These are phyloP conservation scores for Flaveria trinervia DNA, from an alignment of 129 eudicot genomes.

Conservation along the genomic window DNA sequence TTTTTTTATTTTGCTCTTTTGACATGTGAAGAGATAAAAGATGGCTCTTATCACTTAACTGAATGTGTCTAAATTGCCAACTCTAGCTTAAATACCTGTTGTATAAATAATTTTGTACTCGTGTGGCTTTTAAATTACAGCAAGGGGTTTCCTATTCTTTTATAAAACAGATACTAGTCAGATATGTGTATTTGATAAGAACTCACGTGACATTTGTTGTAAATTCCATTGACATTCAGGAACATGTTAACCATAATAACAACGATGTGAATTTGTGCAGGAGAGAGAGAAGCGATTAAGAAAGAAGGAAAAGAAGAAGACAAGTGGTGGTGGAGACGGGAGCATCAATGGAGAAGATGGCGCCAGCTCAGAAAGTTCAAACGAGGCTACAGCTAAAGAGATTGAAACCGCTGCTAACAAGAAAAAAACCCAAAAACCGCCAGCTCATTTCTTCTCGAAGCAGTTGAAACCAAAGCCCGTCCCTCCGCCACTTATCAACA, in stretches of 20 bases:
- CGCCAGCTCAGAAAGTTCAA: conserved; percentile 30
- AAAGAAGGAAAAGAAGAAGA: conserved; percentile 81
- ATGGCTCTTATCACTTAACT: too few species aligned
- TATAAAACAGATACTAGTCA: conserved; percentile 3
- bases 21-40: neutral
- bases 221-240: neutral
- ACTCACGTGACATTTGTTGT: neutral
- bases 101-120: neutral
- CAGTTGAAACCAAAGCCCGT: conserved; percentile 60
- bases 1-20: neutral
- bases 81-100: neutral
- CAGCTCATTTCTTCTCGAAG: conserved; percentile 35
- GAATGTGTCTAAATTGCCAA: neutral
- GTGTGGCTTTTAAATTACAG: neutral
- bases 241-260: neutral
- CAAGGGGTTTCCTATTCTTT: neutral
- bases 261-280: conserved; percentile 39
- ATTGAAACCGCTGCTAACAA: conserved; percentile 17
- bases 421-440: conserved; percentile 39
- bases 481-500: conserved; percentile 76
- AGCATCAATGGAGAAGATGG: conserved; percentile 38
- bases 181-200: neutral
- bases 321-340: conserved; percentile 24
- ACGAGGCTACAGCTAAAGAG: conserved; percentile 37
- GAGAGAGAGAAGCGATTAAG: conserved; percentile 74